phyloP scores from a whole-genome alignment of 148 eudicot species.

The Selenicereus undatus region DNA sequence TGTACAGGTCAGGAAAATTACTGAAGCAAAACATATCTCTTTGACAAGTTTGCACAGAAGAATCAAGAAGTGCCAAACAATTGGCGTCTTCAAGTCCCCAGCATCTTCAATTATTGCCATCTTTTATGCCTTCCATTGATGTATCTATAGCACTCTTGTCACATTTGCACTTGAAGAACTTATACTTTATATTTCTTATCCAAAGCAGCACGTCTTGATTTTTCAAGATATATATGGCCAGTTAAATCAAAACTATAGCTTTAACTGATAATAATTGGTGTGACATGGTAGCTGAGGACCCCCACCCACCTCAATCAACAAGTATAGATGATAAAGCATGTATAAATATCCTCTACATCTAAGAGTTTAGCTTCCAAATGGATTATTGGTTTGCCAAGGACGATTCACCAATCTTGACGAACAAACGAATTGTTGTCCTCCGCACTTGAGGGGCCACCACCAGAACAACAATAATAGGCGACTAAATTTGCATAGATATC shows the following conservation, averaged over 20 bases:
- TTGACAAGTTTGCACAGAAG: background rate
- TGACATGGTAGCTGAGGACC: background rate
- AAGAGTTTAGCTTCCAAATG: background rate
- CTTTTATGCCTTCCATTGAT: background rate
- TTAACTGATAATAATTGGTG: background rate
- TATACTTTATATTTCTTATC: background rate
- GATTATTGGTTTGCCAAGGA: background rate
- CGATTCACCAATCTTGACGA: background rate
- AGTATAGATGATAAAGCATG: background rate
- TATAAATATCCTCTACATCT: background rate
- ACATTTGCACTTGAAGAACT: background rate
- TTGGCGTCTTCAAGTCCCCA: background rate
- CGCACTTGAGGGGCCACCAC: background rate
- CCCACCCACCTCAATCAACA: background rate
- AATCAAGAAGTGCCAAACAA: slow-evolving; percentile 4
- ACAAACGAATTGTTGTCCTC: background rate
- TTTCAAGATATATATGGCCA: too few species aligned
- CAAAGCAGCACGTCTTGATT: too few species aligned
- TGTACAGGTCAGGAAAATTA: slow-evolving; percentile 5
- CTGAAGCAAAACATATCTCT: slow-evolving; percentile 15
- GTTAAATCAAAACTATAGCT: too few species aligned
- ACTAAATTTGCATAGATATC: background rate
- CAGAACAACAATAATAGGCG: background rate
- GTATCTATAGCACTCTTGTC: background rate
- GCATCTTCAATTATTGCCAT: background rate